Evolutionary conservation across 495 filamentous ascomycete species (phyloP).

Genomic region (Cryomyces minteri): DNA sequence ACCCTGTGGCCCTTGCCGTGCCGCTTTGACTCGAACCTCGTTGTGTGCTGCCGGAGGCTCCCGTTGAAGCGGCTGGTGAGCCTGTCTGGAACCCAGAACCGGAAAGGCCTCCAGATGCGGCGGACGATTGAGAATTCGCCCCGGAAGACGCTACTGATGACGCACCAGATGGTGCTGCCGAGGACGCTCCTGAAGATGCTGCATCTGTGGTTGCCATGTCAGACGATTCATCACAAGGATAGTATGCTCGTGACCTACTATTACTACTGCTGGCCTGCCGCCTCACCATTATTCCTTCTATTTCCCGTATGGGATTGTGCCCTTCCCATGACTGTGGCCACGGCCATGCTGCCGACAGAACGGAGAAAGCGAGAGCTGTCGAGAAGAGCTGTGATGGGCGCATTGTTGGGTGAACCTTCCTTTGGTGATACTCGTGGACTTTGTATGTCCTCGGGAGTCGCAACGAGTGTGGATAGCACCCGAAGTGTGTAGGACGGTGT

Average conservation of each 20-base stretch:
- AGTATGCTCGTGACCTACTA: background rate
- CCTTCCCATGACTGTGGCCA: conserved; percentile 9
- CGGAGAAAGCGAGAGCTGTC: conserved; percentile 14
- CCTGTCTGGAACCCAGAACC: too few species aligned
- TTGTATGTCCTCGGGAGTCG: background rate
- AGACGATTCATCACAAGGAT: conserved; percentile 1
- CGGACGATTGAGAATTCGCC: background rate
- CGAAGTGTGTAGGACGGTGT: too few species aligned
- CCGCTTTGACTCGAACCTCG: background rate
- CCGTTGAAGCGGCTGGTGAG: too few species aligned
- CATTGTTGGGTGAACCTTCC: conserved; percentile 6
- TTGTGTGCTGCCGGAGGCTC: too few species aligned
- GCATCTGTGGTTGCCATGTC: background rate
- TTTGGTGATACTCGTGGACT: background rate
- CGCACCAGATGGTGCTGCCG: background rate
- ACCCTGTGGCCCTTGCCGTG: background rate
- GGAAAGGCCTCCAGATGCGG: background rate
- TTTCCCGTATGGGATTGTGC: conserved; percentile 8
- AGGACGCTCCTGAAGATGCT: background rate
- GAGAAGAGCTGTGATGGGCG: conserved; percentile 15
- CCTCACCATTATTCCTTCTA: conserved; percentile 8
- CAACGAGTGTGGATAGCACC: background rate
- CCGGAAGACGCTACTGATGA: background rate
- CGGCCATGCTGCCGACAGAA: conserved; percentile 13
- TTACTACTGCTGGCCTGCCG: conserved; percentile 7